These are phyloP conservation scores for Nemania abortiva DNA, from an alignment of 2,329 filamentous ascomycete species.

Conservation along the genomic window DNA sequence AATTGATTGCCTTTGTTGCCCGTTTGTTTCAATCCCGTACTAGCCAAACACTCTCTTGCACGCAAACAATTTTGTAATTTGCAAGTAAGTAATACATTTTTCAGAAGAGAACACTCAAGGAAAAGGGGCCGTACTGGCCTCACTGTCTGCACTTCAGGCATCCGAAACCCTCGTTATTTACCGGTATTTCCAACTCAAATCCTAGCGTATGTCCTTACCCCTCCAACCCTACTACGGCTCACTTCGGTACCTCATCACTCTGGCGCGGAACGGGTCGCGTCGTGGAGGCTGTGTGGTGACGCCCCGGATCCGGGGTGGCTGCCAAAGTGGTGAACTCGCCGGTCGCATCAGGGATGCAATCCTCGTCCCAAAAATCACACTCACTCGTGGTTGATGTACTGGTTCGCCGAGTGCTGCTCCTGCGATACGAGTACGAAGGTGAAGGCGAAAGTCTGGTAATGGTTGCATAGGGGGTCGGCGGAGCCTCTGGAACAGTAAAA, in stretches of 20 bases:
- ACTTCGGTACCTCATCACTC: conserved; percentile 11
- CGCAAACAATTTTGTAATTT: not conserved
- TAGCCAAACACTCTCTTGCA: not conserved
- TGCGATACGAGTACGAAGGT: conserved; percentile 32
- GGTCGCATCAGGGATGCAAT: conserved; percentile 16
- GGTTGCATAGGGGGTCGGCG: not conserved
- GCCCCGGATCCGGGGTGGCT: conserved; percentile 20
- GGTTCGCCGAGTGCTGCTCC: conserved; percentile 15
- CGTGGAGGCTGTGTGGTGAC: conserved; percentile 17
- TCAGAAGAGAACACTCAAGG: not conserved
- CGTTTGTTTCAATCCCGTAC: not conserved
- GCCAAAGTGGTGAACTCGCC: conserved; percentile 13
- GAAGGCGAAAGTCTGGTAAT: conserved; percentile 23
- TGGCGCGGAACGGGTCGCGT: not conserved
- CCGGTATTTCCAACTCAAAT: not conserved
- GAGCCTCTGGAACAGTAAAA: conserved; percentile 6
- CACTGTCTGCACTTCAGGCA: not conserved
- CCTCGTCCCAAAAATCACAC: conserved; percentile 23
- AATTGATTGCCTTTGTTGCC: not conserved
- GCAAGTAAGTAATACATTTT: not conserved
- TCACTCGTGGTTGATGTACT: conserved; percentile 20
- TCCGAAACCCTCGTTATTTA: not conserved
- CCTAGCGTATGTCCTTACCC: not conserved
- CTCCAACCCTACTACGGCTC: not conserved
- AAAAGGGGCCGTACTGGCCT: not conserved